Percentiles rank a stretch among this genome's conserved stretches.
phyloP scores from a whole-genome alignment of 2,329 filamentous ascomycete genomes.

The Aspergillus hortae region DNA sequence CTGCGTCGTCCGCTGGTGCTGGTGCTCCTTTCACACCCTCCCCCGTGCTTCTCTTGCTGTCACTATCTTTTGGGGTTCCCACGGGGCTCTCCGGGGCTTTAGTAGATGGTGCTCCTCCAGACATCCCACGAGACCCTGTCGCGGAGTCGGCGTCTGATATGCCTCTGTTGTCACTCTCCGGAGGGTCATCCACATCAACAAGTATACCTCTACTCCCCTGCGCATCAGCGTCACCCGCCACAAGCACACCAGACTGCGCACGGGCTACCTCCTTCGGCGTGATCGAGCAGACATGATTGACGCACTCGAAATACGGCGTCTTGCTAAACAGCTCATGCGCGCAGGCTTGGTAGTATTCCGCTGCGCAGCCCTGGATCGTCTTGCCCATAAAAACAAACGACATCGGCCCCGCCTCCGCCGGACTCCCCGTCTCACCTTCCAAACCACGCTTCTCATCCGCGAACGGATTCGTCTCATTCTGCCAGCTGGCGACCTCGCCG shows the following conservation, averaged over 20 bases:
- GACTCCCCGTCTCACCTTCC: constrained; percentile 1
- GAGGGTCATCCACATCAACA: constrained; percentile 18
- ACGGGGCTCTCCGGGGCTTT: not conserved
- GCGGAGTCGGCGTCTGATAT: too few species aligned
- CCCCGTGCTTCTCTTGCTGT: not conserved
- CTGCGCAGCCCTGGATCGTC: constrained; percentile 31
- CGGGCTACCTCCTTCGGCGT: constrained; percentile 20
- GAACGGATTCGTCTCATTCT: constrained; percentile 15
- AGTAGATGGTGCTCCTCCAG: not conserved
- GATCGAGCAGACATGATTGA: constrained; percentile 41
- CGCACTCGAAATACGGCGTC: constrained; percentile 42
- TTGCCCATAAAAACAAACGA: constrained; percentile 25
- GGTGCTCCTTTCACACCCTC: not conserved
- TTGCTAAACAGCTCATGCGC: constrained; percentile 42
- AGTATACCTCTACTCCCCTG: constrained; percentile 9
- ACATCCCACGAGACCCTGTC: not conserved
- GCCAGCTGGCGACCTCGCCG: constrained; percentile 17
- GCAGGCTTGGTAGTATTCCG: constrained; percentile 45
- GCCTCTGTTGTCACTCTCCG: not conserved
- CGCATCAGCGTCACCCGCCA: not conserved
- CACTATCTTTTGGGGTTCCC: not conserved
- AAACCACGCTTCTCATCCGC: constrained; percentile 11
- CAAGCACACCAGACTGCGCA: not conserved
- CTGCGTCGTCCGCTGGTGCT: not conserved
- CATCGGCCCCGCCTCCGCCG: not conserved